Evolutionary conservation across 2,329 filamentous ascomycete genomes (phyloP).

Genomic region (Pyrenophora seminiperda): DNA sequence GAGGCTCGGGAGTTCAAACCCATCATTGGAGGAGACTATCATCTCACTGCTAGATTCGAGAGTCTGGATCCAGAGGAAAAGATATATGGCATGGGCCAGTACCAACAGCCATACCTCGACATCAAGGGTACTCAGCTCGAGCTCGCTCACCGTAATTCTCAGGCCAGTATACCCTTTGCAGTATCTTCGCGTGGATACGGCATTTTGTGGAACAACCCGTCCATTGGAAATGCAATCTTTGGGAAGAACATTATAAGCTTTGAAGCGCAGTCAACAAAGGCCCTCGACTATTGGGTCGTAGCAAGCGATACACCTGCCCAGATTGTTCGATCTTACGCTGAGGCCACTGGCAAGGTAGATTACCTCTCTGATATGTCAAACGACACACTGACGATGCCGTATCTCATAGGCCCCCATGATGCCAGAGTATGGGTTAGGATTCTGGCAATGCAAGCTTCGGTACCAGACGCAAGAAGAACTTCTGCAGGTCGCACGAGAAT

Average conservation of each 20-base stretch:
- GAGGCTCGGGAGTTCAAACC: conserved; percentile 64
- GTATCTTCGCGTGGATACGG: conserved; percentile 66
- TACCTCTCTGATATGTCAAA: conserved; percentile 51
- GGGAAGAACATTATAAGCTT: conserved; percentile 67
- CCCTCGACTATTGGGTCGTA: conserved; percentile 69
- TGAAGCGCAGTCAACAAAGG: conserved; percentile 63
- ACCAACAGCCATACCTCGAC: conserved; percentile 67
- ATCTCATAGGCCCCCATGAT: conserved; percentile 62
- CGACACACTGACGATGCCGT: not conserved
- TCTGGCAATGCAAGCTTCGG: conserved; percentile 71
- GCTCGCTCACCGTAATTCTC: conserved; percentile 69
- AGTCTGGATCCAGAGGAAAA: conserved; percentile 60
- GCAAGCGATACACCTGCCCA: conserved; percentile 61
- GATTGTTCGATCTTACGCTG: conserved; percentile 62
- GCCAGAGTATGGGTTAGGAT: conserved; percentile 70
- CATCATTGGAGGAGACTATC: conserved; percentile 59
- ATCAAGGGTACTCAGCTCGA: conserved; percentile 68
- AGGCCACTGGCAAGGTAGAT: conserved; percentile 60
- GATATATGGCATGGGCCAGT: conserved; percentile 73
- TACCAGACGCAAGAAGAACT: conserved; percentile 70
- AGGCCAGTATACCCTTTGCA: conserved; percentile 68
- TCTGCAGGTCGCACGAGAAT: conserved; percentile 64
- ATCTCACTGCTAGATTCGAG: conserved; percentile 65
- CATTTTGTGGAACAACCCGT: conserved; percentile 70
- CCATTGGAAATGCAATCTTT: conserved; percentile 64